phyloP scores from a whole-genome alignment of 1,284 basidiomycete species.

The Schizopora paradoxa region DNA sequence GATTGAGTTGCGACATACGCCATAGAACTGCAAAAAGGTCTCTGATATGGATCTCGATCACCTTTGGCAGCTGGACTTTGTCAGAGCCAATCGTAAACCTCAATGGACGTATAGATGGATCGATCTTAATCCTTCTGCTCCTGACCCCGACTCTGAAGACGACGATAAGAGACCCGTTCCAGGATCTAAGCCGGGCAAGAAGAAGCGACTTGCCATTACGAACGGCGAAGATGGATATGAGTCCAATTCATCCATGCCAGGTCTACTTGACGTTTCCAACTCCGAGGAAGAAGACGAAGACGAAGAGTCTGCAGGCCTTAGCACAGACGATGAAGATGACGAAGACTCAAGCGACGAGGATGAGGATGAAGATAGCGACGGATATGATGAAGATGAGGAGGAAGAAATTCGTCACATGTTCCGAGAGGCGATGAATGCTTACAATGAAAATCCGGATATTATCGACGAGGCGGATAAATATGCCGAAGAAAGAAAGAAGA shows the following conservation, averaged over 20 bases:
- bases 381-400: conserved; percentile 65
- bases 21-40: conserved; percentile 52
- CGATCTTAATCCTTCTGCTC: conserved; percentile 51
- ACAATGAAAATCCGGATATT: conserved; percentile 51
- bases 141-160: conserved; percentile 22
- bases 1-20: background rate
- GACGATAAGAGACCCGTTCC: conserved; percentile 13
- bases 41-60: conserved; percentile 51
- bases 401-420: conserved; percentile 54
- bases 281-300: conserved; percentile 35
- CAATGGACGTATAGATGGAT: no score
- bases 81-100: no score
- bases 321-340: conserved; percentile 32
- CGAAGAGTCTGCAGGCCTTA: conserved; percentile 27
- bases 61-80: conserved; percentile 59
- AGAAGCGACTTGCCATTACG: conserved; percentile 46
- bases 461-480: conserved; percentile 41
- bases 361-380: conserved; percentile 36
- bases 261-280: conserved; percentile 55
- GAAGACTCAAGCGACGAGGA: conserved; percentile 32
- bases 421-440: conserved; percentile 67
- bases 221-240: conserved; percentile 34
- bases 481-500: conserved; percentile 52
- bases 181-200: conserved; percentile 29
- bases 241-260: conserved; percentile 55